These are phyloP conservation scores for Polytrichum commune DNA, from an alignment of 225 moss, liverwort and hornwort genomes.

Conservation along the genomic window DNA sequence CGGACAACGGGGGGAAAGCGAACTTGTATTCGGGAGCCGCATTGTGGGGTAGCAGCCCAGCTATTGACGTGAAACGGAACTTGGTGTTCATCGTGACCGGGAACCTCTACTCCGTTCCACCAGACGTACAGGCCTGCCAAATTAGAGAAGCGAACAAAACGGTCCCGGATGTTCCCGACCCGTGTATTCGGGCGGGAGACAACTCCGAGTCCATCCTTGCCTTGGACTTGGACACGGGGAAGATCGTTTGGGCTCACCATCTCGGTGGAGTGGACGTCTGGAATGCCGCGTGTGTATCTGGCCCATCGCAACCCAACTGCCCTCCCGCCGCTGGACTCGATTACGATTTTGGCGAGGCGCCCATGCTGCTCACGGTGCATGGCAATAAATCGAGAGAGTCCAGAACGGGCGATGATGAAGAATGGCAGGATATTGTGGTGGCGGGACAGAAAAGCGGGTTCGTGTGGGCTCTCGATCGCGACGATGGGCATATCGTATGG, in stretches of 20 bases:
- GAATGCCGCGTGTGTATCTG: conserved; percentile 4
- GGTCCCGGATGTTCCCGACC: conserved; percentile 11
- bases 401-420: neutral
- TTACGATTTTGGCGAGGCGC: conserved; percentile 42
- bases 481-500: conserved; percentile 18
- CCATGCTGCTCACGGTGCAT: conserved; percentile 33
- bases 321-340: conserved; percentile 21
- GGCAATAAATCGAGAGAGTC: neutral
- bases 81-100: conserved; percentile 17
- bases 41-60: conserved; percentile 25
- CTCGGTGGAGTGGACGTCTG: conserved; percentile 17
- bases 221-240: conserved; percentile 15
- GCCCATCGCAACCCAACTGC: neutral
- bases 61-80: conserved; percentile 5
- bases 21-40: conserved; percentile 10
- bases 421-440: conserved; percentile 13
- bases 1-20: conserved; percentile 10
- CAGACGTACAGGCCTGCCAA: conserved; percentile 15
- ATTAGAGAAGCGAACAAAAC: conserved; percentile 19
- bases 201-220: conserved; percentile 22
- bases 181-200: conserved; percentile 16
- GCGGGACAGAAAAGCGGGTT: conserved; percentile 30
- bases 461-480: conserved; percentile 33
- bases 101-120: conserved; percentile 17
- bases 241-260: conserved; percentile 17